Percentiles rank a stretch among this genome's conserved stretches.
phyloP scores from a whole-genome alignment of 108 stramenopile species.

The Aurantiochytrium sp. region DNA sequence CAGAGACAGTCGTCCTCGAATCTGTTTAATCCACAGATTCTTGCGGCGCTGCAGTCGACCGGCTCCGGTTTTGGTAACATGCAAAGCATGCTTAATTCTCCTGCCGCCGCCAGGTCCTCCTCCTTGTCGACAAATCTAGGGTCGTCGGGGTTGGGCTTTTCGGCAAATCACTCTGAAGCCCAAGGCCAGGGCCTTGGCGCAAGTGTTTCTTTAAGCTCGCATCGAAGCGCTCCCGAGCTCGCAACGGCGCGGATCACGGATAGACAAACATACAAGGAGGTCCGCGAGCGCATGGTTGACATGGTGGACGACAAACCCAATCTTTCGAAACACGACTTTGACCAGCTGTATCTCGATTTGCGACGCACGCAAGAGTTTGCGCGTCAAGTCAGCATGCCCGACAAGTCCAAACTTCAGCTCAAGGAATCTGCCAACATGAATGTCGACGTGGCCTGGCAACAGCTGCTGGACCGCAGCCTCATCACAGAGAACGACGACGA shows the following conservation, averaged over 20 bases:
- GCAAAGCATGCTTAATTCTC: neutral
- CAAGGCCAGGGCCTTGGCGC: neutral
- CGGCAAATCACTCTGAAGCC: neutral
- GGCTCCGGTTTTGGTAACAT: neutral
- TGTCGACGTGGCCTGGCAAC: neutral
- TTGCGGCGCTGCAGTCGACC: neutral
- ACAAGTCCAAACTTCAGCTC: slow-evolving; percentile 14
- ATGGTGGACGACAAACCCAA: neutral
- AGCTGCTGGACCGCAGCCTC: neutral
- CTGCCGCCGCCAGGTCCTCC: too few species aligned
- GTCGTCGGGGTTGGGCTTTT: neutral
- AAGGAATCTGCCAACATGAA: neutral
- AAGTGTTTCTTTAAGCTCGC: neutral
- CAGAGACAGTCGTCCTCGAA: neutral
- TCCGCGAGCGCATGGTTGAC: neutral
- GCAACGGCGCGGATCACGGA: neutral
- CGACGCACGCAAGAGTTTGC: slow-evolving; percentile 13
- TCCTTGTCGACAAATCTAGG: neutral
- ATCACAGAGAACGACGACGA: neutral
- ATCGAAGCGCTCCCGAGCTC: neutral
- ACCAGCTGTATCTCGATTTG: neutral
- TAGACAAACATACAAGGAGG: slow-evolving; percentile 15
- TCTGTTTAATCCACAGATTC: neutral
- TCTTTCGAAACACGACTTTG: slow-evolving; percentile 1
- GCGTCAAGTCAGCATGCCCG: neutral